Evolutionary conservation across 2,329 filamentous ascomycete species (phyloP), one percentile per base, ranked within the genome.

Genomic region (Beauveria australis): DNA sequence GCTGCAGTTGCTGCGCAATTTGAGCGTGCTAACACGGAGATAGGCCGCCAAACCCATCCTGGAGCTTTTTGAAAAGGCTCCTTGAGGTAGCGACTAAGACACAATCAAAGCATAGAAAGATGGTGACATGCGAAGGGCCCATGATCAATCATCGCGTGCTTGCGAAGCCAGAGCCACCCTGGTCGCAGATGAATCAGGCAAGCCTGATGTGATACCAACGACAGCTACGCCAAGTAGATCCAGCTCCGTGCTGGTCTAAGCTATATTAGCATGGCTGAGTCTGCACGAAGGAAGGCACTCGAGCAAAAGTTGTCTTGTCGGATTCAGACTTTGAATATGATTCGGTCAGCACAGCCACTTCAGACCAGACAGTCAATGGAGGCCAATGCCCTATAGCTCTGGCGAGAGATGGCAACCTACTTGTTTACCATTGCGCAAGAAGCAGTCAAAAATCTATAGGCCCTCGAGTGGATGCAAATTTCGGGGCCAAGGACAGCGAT

Each of bases 21-120:
- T 12, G 5, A 41, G 43, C 61, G 40, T 64, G 49, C 66, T 72
- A 67, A 66, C 58, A 24, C 51, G 5, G 12, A 16, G 62, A 26
- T 65, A 92, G 89, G 90, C 89, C 54, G 91, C 91, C 55, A 93
- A 92, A 80, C 91, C 91, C 0, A 95, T 96, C 62, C 88, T 92
- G 73, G 89, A 88, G 71, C 84, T 90, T 2, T 92, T 96, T 66
- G 90, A 93, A 69, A 92, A 92, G 73, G 88, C 82, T 18, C 78
- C 76, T 7, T 82, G 73, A 78, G 28, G 28, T 37, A 40, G 12
- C 5, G 22, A 43, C 8, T 2, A 12, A 16, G 18, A 53, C 2
- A 10, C 8, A 2, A 10, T 3, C 19, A 53, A 53, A 26, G 22
- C 7, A 26, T 3, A 33, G 1, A 1, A 18, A 30, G 16, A 33